Evolutionary conservation across 148 eudicot species (phyloP), one percentile per base, ranked within the genome.

Genomic region (Hydrangea macrophylla): DNA sequence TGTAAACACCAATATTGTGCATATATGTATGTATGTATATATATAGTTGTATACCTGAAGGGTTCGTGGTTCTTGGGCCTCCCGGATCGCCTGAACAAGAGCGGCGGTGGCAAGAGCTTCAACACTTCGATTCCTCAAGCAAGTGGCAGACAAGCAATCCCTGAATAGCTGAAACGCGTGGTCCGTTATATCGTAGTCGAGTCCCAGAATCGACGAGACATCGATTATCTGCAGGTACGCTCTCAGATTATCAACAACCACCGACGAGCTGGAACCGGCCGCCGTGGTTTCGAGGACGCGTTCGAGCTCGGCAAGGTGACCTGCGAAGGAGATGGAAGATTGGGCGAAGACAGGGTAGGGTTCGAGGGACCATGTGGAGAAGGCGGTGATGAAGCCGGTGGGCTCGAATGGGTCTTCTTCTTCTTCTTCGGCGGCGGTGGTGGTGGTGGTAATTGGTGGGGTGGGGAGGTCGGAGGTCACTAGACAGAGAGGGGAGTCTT

Each of bases 51-150:
- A n/a, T n/a, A n/a, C n/a, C 95, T 93, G 98, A 13, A 93, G 90
- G 37, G 98, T 93, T 26, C 98, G 79, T 48, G 98, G 98, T 56
- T 93, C 92, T 67, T 90, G 96, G 30, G 98, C 98, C 70, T 93
- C 96, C 55, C 98, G 79, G 71, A 93, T 93, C 40, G 98, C 96
- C 77, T 90, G 98, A 60, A 93, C 96, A 73, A 93, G 87, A 18
- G 92, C 94, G 8, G 98, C 98, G 55, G 98, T 93, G 31, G 96
- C 94, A n/a, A 93, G 85, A 13, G 95, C 98, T 55, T 93, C 98
- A 2, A 93, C 95, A 32, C 98, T 93, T 8, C 98, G 90, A 79
- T 93, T 93, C 80, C 98, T 79, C 85, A 93, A 81, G 73, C 96
- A 93, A 68, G 96, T 93, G 44, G 98, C 94, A 1, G 98, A 90